phyloP scores from a whole-genome alignment of 306 rosid genomes.

The Vigna reflexopilosa region DNA sequence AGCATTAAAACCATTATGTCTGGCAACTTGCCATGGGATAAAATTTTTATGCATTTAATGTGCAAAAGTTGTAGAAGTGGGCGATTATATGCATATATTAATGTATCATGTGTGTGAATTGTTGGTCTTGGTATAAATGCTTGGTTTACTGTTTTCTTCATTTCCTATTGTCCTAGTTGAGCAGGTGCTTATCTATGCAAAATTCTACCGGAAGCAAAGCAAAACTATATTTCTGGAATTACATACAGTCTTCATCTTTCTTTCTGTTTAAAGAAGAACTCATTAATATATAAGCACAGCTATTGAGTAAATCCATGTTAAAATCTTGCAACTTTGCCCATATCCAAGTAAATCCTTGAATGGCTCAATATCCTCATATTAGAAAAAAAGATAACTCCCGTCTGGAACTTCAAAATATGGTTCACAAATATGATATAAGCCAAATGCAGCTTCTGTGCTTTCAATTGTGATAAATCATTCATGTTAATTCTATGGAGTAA shows the following conservation, averaged over 20 bases:
- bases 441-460: slow-evolving; percentile 14
- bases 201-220: neutral
- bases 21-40: neutral
- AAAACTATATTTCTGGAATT: slow-evolving; percentile 19
- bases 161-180: slow-evolving; percentile 6
- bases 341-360: slow-evolving; percentile 24
- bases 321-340: neutral
- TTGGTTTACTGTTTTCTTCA: slow-evolving; percentile 26
- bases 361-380: slow-evolving; percentile 17
- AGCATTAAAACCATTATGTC: neutral
- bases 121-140: neutral
- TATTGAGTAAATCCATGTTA: neutral
- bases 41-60: neutral
- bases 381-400: slow-evolving; percentile 13
- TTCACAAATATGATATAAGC: slow-evolving; percentile 13
- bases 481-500: slow-evolving; percentile 15
- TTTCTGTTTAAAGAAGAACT: slow-evolving; percentile 24
- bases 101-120: slow-evolving; percentile 13
- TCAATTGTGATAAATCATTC: slow-evolving; percentile 13
- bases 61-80: slow-evolving; percentile 5
- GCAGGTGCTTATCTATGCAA: neutral
- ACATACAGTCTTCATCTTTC: neutral
- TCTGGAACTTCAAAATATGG: slow-evolving; percentile 12
- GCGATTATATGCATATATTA: neutral
- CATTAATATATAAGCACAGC: neutral